These are phyloP conservation scores for Lactifluus piperatus DNA, from an alignment of 768 basidiomycete genomes.

Conservation along the genomic window DNA sequence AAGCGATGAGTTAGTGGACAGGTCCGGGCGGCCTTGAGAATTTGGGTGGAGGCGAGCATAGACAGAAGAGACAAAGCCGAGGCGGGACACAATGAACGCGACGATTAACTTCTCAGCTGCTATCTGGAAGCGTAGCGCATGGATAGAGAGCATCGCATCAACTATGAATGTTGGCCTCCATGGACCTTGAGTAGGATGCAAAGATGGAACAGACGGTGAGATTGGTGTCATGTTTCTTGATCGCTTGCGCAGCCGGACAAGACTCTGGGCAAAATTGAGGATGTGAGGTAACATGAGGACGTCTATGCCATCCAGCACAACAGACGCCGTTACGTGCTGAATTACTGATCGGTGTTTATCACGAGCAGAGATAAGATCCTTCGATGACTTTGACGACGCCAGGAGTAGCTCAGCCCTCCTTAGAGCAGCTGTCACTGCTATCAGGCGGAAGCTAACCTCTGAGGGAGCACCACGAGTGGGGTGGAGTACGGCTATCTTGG, in stretches of 20 bases:
- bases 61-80: slow-evolving; percentile 32
- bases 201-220: neutral
- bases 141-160: slow-evolving; percentile 37
- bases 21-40: slow-evolving; percentile 25
- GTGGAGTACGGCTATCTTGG: slow-evolving; percentile 10
- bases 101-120: slow-evolving; percentile 63
- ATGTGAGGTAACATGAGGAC: slow-evolving; percentile 19
- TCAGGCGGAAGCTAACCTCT: neutral
- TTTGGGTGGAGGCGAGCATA: slow-evolving; percentile 22
- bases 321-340: slow-evolving; percentile 13
- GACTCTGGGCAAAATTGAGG: slow-evolving; percentile 14
- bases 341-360: slow-evolving; percentile 12
- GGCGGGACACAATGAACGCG: slow-evolving; percentile 42
- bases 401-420: slow-evolving; percentile 8
- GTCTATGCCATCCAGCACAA: slow-evolving; percentile 10
- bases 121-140: slow-evolving; percentile 45
- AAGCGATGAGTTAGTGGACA: slow-evolving; percentile 41
- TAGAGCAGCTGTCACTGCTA: slow-evolving; percentile 1
- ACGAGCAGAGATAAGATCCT: slow-evolving; percentile 3
- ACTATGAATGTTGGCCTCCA: slow-evolving; percentile 21
- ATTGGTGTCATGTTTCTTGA: neutral
- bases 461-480: slow-evolving; percentile 13
- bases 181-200: neutral
- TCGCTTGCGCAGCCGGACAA: slow-evolving; percentile 9
- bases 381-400: slow-evolving; percentile 9